Base-by-base conservation (phyloP, 192 early-diverging fungal species). In the Fimicolochytrium jonesii region DNA sequence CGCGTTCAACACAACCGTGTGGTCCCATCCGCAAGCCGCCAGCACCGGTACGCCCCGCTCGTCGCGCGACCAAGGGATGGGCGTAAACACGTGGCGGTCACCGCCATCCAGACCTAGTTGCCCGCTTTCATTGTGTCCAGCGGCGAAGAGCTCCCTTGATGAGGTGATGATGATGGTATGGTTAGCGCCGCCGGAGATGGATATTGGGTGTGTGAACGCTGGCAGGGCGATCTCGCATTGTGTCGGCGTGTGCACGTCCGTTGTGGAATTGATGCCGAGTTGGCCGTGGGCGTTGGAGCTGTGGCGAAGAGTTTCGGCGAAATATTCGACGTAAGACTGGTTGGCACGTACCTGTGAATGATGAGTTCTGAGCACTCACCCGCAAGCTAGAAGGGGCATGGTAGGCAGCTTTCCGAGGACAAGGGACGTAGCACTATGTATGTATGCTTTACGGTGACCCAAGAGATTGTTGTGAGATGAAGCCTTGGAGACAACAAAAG, bases 231-330 rank as follows among this genome's bases (percentile, higher is more conserved):
- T 32, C 37, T 39, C 3, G 48, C 59, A 67, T 11, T 17, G 57
- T 17, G 13, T 39, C 31, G 72, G 77, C 22, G 34, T 18, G 33
- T 53, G 54, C 7, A 57, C 70, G 62, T 88, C 87, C 25, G 68
- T 56, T 31, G 57, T 43, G 29, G 70, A 68, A 15, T 77, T 82
- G 47, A 74, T 69, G 0, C 82, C 85, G 29, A 89, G 77, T 70
- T 89, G 87, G 2, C 87, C 87, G 47, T 78, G 69, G 7, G 82
- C 77, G 64, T 89, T 87, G 26, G 85, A 87, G 3, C 87, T 83
- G n/a, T n/a, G n/a, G n/a, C n/a, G n/a, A 59, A 76, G 82, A 26
- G 76, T 9, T 39, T 9, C 10, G 9, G 37, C 37, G 17, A 9
- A 39, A 39, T 9, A 17, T 9, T 9, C 10, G 17, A 17, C 10